Evolutionary conservation across 1,139 yeast species (phyloP).

Genomic region (Taiozyma sp.): DNA sequence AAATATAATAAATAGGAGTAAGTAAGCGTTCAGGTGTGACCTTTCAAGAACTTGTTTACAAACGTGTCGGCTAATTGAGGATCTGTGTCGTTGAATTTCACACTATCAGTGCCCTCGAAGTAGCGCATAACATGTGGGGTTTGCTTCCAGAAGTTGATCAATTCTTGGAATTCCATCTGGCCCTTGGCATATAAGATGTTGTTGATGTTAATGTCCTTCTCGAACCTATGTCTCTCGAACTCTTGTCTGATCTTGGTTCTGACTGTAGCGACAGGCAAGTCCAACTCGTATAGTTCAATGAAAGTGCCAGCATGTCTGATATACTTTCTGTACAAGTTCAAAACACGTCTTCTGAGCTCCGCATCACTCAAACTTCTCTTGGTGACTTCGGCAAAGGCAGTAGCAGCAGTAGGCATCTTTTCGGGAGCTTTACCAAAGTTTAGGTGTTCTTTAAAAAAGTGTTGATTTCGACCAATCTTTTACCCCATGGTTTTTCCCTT

Average conservation of each 20-base stretch:
- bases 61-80: slow-evolving; percentile 45
- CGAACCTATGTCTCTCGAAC: slow-evolving; percentile 79
- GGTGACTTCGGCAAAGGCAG: slow-evolving; percentile 83
- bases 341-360: slow-evolving; percentile 60
- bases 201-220: slow-evolving; percentile 55
- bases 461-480: neutral
- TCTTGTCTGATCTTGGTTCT: slow-evolving; percentile 86
- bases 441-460: too few relatives aligned
- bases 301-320: slow-evolving; percentile 59
- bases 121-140: slow-evolving; percentile 80
- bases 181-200: slow-evolving; percentile 76
- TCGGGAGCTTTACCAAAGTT: neutral
- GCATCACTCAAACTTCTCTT: slow-evolving; percentile 56
- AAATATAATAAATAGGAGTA: slow-evolving; percentile 2
- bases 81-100: slow-evolving; percentile 29
- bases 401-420: slow-evolving; percentile 57
- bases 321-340: slow-evolving; percentile 68
- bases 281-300: slow-evolving; percentile 69
- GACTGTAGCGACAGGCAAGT: slow-evolving; percentile 75
- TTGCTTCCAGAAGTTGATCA: slow-evolving; percentile 89
- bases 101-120: slow-evolving; percentile 60
- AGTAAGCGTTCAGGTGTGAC: slow-evolving; percentile 23
- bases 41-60: slow-evolving; percentile 70
- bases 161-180: slow-evolving; percentile 88
- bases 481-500: neutral